Conservation (phyloP, 1,139 yeast genomes). For the Debaryomycetaceae sp. region DNA sequence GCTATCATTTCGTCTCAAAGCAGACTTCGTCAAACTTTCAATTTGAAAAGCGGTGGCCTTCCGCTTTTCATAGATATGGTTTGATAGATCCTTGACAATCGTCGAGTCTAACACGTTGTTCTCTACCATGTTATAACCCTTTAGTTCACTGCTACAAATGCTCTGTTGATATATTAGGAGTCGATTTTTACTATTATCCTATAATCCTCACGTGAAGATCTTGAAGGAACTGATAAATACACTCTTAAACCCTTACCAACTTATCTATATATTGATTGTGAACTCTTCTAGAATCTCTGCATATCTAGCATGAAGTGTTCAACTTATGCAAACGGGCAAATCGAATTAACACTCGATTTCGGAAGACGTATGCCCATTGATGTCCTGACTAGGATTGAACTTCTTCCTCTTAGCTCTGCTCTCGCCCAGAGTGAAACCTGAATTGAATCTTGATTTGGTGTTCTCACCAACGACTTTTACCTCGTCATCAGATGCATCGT, state of each 20-base stretch:
- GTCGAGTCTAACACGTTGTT: constrained; percentile 58
- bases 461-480: neutral
- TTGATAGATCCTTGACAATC: constrained; percentile 78
- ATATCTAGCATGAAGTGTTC: too few relatives aligned
- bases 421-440: neutral
- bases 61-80: constrained; percentile 89
- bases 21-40: constrained; percentile 74
- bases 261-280: too few relatives aligned
- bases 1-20: constrained; percentile 63
- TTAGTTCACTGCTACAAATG: neutral
- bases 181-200: neutral
- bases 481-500: neutral
- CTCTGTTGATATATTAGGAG: neutral
- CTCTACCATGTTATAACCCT: constrained; percentile 19
- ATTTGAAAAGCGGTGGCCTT: constrained; percentile 91
- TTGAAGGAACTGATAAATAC: neutral
- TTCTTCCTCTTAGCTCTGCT: neutral
- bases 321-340: too few relatives aligned
- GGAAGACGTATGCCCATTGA: neutral
- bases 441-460: neutral
- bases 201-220: neutral
- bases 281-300: too few relatives aligned
- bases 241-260: neutral
- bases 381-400: neutral
- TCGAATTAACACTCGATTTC: neutral